Evolutionary conservation across 805 yeast species (phyloP).

Genomic region (Kodamaea jinghongensis): DNA sequence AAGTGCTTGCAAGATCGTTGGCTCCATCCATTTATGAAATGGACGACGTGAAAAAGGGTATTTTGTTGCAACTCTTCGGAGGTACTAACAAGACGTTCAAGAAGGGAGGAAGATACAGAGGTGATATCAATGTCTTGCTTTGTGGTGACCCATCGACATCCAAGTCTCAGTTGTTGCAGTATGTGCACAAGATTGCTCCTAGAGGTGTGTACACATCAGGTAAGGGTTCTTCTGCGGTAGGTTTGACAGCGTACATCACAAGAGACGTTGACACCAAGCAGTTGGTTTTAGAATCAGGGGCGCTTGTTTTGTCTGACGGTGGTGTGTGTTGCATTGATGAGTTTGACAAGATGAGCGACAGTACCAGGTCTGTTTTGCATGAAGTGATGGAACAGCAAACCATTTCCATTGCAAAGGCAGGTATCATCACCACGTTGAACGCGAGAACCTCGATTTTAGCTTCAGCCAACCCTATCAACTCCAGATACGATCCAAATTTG

Average conservation of each 20-base stretch:
- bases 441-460: constrained; percentile 96
- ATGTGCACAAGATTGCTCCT: constrained; percentile 96
- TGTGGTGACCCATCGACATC: constrained; percentile 99
- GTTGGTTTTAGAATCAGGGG: constrained; percentile 92
- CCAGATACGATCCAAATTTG: constrained; percentile 89
- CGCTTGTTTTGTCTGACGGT: constrained; percentile 93
- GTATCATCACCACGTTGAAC: constrained; percentile 93
- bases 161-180: constrained; percentile 89
- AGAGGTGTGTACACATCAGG: constrained; percentile 98
- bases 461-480: constrained; percentile 95
- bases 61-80: constrained; percentile 87
- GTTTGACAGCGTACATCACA: constrained; percentile 95
- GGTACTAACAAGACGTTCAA: constrained; percentile 87
- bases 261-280: constrained; percentile 93
- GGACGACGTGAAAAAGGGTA: constrained; percentile 96
- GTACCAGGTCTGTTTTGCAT: constrained; percentile 91
- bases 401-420: constrained; percentile 96
- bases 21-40: constrained; percentile 97
- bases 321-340: constrained; percentile 99
- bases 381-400: constrained; percentile 99
- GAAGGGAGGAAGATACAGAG: constrained; percentile 94
- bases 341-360: constrained; percentile 94
- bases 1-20: constrained; percentile 78
- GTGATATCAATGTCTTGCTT: constrained; percentile 85
- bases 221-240: constrained; percentile 98